Percentiles rank a stretch among this genome's conserved stretches.
Conservation (phyloP, 768 basidiomycete genomes). For the Lactifluus volemus region DNA sequence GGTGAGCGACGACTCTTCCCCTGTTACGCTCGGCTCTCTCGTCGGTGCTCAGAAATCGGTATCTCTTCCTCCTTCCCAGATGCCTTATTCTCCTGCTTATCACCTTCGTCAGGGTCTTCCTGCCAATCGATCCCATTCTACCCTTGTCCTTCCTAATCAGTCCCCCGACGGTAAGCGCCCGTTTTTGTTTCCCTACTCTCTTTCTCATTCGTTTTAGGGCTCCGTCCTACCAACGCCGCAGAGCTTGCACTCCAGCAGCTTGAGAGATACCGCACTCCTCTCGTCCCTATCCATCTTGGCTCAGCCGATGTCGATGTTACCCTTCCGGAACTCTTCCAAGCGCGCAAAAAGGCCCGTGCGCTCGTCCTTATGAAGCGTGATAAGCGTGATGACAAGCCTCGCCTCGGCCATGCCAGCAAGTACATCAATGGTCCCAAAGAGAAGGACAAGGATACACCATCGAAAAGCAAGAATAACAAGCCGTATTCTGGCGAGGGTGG, state of each 20-base stretch:
- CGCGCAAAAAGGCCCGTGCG: constrained; percentile 32
- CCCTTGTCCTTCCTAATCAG: constrained; percentile 1
- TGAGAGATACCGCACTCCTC: constrained; percentile 72
- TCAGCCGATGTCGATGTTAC: not conserved
- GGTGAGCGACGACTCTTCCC: not conserved
- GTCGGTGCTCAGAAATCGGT: constrained; percentile 20
- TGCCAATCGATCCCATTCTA: constrained; percentile 12
- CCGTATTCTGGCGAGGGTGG: constrained; percentile 75
- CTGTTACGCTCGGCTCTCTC: constrained; percentile 24
- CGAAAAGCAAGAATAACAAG: constrained; percentile 37
- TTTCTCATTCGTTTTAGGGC: constrained; percentile 16
- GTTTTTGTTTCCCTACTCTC: constrained; percentile 6
- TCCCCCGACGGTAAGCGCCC: constrained; percentile 12
- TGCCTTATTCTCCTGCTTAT: not conserved
- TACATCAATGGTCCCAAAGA: constrained; percentile 23
- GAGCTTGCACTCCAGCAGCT: constrained; percentile 63
- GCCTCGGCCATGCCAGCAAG: constrained; percentile 32
- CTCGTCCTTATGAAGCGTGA: constrained; percentile 56
- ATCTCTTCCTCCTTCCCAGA: not conserved
- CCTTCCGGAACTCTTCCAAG: constrained; percentile 56
- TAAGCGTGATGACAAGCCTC: constrained; percentile 36
- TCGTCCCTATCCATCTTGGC: constrained; percentile 55
- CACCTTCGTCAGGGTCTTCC: constrained; percentile 1
- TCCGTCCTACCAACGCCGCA: constrained; percentile 41
- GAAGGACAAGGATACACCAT: constrained; percentile 24